phyloP scores from a whole-genome alignment of 768 basidiomycete species.

The Holtermannia corniformis region DNA sequence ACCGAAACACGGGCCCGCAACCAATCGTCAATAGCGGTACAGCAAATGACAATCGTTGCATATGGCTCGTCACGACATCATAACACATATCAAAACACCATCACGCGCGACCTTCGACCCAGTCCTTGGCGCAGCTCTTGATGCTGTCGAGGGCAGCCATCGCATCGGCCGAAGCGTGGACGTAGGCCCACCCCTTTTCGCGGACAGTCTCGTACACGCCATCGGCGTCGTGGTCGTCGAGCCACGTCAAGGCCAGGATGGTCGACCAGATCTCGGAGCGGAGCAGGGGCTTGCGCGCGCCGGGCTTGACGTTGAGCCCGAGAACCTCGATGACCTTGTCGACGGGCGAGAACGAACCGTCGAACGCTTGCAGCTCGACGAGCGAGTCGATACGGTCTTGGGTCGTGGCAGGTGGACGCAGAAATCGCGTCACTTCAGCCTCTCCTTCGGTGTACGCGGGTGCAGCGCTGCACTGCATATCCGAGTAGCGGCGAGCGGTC shows the following conservation, averaged over 20 bases:
- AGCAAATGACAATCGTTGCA: no score
- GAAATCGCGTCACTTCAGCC: neutral
- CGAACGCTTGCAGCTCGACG: constrained; percentile 44
- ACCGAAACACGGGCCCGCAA: no score
- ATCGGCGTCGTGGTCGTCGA: neutral
- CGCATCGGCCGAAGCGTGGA: neutral
- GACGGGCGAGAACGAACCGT: constrained; percentile 48
- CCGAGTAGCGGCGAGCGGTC: neutral
- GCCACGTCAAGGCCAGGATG: neutral
- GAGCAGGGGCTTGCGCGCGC: neutral
- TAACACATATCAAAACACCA: no score
- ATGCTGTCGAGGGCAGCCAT: no score
- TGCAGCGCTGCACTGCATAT: neutral
- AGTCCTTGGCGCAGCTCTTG: no score
- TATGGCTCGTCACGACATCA: no score
- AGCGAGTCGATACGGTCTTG: constrained; percentile 37
- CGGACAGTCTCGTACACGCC: neutral
- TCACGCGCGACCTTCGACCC: no score
- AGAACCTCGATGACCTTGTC: neutral
- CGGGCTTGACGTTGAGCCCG: no score
- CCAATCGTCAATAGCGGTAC: no score
- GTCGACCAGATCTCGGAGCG: neutral
- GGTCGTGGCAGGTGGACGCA: neutral
- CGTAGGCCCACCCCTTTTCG: neutral
- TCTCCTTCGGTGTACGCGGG: neutral